phyloP scores from a whole-genome alignment of 169 alveolate species.

The Plasmodium sp. region DNA sequence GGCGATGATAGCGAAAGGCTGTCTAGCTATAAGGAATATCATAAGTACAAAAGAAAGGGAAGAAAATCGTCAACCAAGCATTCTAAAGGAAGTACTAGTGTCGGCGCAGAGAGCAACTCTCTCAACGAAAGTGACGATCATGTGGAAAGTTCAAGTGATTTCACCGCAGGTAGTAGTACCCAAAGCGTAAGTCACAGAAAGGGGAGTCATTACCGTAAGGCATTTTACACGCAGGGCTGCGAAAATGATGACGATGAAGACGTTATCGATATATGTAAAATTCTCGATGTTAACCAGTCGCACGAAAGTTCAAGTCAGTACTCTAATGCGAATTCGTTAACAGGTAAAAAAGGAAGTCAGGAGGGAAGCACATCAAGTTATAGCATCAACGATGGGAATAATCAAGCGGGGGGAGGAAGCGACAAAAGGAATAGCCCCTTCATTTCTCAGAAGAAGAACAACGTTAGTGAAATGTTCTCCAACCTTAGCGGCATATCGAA shows the following conservation, averaged over 20 bases:
- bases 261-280: conserved; percentile 31
- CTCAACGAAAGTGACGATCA: background rate
- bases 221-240: background rate
- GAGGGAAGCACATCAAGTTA: background rate
- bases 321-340: background rate
- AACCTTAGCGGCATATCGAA: background rate
- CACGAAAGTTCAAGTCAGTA: background rate
- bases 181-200: background rate
- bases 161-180: background rate
- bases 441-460: background rate
- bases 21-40: conserved; percentile 15
- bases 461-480: background rate
- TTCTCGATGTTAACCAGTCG: conserved; percentile 8
- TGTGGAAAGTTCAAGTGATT: background rate
- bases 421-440: background rate
- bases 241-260: background rate
- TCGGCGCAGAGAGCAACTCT: background rate
- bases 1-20: conserved; percentile 20
- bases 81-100: background rate
- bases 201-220: background rate
- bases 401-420: background rate
- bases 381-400: background rate
- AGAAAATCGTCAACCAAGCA: background rate
- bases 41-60: background rate
- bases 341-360: background rate